A percentile compares a stretch with the other conserved stretches of the same genome.
Evolutionary conservation across 1,139 yeast genomes (phyloP).

Genomic region (Geotrichum bryndzae): DNA sequence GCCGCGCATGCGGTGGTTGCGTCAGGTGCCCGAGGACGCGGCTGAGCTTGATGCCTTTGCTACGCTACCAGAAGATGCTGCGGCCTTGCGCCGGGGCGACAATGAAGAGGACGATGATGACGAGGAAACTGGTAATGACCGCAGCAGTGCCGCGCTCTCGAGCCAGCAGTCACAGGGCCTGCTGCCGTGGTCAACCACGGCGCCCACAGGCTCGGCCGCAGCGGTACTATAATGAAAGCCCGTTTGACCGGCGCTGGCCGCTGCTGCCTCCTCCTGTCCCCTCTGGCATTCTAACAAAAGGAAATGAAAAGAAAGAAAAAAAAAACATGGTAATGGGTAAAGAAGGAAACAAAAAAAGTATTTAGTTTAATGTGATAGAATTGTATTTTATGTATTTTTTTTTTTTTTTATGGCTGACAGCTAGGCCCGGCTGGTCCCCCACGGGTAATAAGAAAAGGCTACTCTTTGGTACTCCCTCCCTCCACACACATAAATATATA

Average conservation of each 20-base stretch:
- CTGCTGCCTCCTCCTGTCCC: neutral
- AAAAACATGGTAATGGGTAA: neutral
- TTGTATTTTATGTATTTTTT: neutral
- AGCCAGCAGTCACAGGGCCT: neutral
- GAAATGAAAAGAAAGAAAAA: neutral
- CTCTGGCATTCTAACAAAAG: neutral
- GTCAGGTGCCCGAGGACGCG: constrained; percentile 54
- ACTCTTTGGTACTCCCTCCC: too few relatives aligned
- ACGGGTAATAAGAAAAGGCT: neutral
- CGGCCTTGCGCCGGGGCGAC: neutral
- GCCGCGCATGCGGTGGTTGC: constrained; percentile 91
- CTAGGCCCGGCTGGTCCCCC: too few relatives aligned
- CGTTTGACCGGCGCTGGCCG: neutral
- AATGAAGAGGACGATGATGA: constrained; percentile 1
- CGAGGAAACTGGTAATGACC: constrained; percentile 3
- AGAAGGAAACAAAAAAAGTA: neutral
- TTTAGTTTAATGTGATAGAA: neutral
- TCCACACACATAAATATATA: too few relatives aligned
- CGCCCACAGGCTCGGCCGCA: neutral
- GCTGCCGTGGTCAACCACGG: neutral
- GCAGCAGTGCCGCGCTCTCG: neutral
- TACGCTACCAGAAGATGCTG: neutral
- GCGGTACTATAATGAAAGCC: constrained; percentile 1
- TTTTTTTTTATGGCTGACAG: neutral
- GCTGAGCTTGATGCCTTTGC: constrained; percentile 14